Evolutionary conservation across 2,329 filamentous ascomycete genomes (phyloP), one percentile per base, ranked within the genome.

Genomic region (Fusarium buharicum): DNA sequence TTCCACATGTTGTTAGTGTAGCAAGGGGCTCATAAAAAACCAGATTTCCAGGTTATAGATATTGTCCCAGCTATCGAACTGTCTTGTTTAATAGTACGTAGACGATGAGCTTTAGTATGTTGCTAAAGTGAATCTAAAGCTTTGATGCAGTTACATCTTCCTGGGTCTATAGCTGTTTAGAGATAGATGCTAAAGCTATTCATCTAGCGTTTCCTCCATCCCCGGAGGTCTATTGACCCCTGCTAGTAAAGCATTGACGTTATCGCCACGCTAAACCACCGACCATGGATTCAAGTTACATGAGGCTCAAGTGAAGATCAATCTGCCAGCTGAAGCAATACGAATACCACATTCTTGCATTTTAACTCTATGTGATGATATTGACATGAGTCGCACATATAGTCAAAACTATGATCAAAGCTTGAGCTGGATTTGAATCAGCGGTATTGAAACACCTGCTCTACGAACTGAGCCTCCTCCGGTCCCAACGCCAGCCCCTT

Each of bases 391-490:
- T 28, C 7, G 27, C 12, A 10, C 12, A 28, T 28, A 9, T 5
- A 11, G 27, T 11, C 12, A 4, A 28, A 28, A 10, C 27, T 13
- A 11, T 28, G 27, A 14, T 13, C 28, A 3, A 5, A 22, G 37
- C 30, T 31, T 16, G 18, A 27, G 3, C 12, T n/a, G 1, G 8
- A 34, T 30, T 11, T 30, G 28, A 10, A 8, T 38, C 8, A 18
- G n/a, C 12, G 49, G 18, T 16, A 24, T 59, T 54, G 55, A 59
- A 59, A 59, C 55, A 34, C 3, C 3, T 34, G 34, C 30, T 52
- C 47, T 48, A 59, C 22, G 22, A 59, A 39, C 31, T 6, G 7
- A 5, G 8, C 17, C 31, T 45, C 55, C 56, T 59, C 53, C 59
- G 59, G 54, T 59, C 20, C 56, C 34, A 48, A 47, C 12, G 16